These are phyloP conservation scores for Candida buenavistaensis DNA, from an alignment of 1,139 yeast genomes.

Conservation along the genomic window DNA sequence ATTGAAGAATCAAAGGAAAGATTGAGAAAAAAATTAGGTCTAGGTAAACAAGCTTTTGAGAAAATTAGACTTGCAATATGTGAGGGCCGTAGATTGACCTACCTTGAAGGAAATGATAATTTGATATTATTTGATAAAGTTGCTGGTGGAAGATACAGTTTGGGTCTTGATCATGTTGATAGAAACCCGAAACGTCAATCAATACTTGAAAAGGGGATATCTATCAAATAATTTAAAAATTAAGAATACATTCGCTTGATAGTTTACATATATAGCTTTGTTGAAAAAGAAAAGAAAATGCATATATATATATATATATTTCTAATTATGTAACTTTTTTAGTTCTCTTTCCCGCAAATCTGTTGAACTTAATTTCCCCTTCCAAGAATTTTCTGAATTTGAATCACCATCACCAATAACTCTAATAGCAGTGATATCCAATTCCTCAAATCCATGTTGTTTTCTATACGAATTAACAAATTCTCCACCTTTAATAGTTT, in stretches of 20 bases:
- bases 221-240: slow-evolving; percentile 29
- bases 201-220: slow-evolving; percentile 61
- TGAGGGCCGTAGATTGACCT: too few species aligned
- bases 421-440: slow-evolving; percentile 62
- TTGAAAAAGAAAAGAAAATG: too few species aligned
- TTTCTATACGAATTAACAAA: slow-evolving; percentile 65
- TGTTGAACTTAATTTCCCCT: slow-evolving; percentile 85
- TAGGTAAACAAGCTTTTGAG: slow-evolving; percentile 77
- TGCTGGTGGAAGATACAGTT: slow-evolving; percentile 44
- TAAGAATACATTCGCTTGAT: too few species aligned
- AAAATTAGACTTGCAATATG: slow-evolving; percentile 68
- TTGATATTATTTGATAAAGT: slow-evolving; percentile 57
- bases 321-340: slow-evolving; percentile 6
- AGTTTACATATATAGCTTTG: background rate
- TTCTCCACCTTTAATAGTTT: slow-evolving; percentile 74
- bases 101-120: slow-evolving; percentile 53
- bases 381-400: slow-evolving; percentile 48
- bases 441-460: slow-evolving; percentile 52
- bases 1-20: slow-evolving; percentile 67
- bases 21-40: slow-evolving; percentile 65
- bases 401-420: slow-evolving; percentile 64
- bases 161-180: slow-evolving; percentile 89
- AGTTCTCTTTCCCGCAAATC: slow-evolving; percentile 33
- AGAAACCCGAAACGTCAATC: slow-evolving; percentile 52
- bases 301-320: too few species aligned